Conservation (phyloP, 2,329 filamentous ascomycete species). For the Rugonectria rugulosa region DNA sequence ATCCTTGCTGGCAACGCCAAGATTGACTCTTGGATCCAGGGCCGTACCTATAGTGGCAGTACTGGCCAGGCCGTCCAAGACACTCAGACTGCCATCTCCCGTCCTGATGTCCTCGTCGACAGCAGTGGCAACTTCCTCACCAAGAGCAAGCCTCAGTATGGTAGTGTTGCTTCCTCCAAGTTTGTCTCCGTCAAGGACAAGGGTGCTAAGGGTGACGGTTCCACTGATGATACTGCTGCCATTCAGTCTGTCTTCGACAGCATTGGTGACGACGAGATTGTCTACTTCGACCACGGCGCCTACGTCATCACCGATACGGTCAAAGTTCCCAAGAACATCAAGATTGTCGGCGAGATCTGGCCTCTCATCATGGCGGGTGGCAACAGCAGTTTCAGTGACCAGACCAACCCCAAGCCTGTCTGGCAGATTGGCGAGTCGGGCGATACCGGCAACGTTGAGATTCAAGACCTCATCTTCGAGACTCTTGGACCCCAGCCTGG, state of each 20-base stretch:
- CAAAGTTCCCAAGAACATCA: slow-evolving; percentile 78
- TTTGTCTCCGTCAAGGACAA: slow-evolving; percentile 85
- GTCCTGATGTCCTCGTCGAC: slow-evolving; percentile 73
- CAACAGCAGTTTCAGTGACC: slow-evolving; percentile 72
- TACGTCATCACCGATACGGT: slow-evolving; percentile 76
- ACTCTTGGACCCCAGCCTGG: slow-evolving; percentile 85
- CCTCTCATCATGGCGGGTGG: slow-evolving; percentile 87
- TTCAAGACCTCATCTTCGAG: slow-evolving; percentile 86
- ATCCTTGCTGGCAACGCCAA: slow-evolving; percentile 75
- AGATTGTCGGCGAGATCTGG: slow-evolving; percentile 92
- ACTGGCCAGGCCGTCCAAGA: slow-evolving; percentile 65
- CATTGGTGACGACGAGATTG: slow-evolving; percentile 67
- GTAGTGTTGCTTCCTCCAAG: slow-evolving; percentile 66
- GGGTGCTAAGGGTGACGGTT: slow-evolving; percentile 88
- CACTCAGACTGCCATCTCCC: slow-evolving; percentile 59
- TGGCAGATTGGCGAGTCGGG: slow-evolving; percentile 83
- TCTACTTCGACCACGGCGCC: slow-evolving; percentile 79
- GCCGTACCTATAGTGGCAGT: slow-evolving; percentile 70
- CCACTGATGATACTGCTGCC: slow-evolving; percentile 84
- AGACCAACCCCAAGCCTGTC: slow-evolving; percentile 79
- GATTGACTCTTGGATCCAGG: slow-evolving; percentile 80
- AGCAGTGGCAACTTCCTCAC: slow-evolving; percentile 75
- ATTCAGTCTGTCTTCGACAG: slow-evolving; percentile 81
- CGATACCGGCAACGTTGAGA: slow-evolving; percentile 82
- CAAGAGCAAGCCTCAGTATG: slow-evolving; percentile 89